Evolutionary conservation across 2,329 filamentous ascomycete genomes (phyloP).

Genomic region (Claviceps sp.): DNA sequence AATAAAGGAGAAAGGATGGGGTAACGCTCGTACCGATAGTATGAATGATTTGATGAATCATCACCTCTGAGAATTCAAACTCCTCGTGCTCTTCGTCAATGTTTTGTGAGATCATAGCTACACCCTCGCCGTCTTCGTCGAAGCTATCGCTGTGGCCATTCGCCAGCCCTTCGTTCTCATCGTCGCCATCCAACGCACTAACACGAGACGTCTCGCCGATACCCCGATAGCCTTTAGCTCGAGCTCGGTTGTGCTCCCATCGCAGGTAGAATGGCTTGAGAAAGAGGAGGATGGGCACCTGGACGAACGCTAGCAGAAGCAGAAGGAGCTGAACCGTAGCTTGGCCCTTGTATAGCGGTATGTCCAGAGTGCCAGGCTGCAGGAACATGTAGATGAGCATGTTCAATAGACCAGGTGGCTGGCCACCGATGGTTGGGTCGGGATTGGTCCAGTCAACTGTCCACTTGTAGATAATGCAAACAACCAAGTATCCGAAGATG

Average conservation of each 20-base stretch:
- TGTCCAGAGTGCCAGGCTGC: constrained; percentile 60
- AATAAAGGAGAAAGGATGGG: not conserved
- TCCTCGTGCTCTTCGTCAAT: constrained; percentile 81
- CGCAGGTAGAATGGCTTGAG: constrained; percentile 93
- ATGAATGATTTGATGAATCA: constrained; percentile 99
- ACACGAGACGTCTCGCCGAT: constrained; percentile 81
- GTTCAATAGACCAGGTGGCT: constrained; percentile 82
- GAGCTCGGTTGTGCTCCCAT: constrained; percentile 81
- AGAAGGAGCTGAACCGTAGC: constrained; percentile 61
- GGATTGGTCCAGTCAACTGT: constrained; percentile 63
- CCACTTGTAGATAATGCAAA: constrained; percentile 97
- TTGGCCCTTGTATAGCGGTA: constrained; percentile 69
- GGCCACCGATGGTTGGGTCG: constrained; percentile 26
- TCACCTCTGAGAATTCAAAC: constrained; percentile 91
- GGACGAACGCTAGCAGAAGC: constrained; percentile 66
- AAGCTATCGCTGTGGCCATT: constrained; percentile 46
- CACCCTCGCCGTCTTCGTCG: constrained; percentile 61
- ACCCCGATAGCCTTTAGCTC: constrained; percentile 79
- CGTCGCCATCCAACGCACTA: constrained; percentile 81
- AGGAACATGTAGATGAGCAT: constrained; percentile 99
- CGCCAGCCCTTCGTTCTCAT: constrained; percentile 44
- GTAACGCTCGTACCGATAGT: constrained; percentile 58
- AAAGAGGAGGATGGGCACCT: constrained; percentile 85
- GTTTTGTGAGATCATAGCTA: constrained; percentile 80
- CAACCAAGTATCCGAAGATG: constrained; percentile 91